Base-by-base conservation (phyloP, 495 filamentous ascomycete species). In the Aspergillus bridgeri region DNA sequence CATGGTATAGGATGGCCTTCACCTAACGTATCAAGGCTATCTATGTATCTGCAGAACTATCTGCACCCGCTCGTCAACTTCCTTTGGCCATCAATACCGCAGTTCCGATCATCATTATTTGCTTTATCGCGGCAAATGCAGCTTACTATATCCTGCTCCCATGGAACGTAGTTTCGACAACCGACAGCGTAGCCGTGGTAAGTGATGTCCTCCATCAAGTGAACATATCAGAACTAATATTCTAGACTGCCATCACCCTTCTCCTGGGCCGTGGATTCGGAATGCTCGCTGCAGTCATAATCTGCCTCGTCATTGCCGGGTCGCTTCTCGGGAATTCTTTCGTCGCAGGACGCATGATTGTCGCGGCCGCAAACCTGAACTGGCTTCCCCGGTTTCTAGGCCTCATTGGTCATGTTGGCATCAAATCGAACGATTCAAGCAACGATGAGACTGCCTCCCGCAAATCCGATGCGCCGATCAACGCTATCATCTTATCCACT, bases 131-230 rank as follows among this genome's bases (percentile, higher is more conserved):
- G 0, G 59, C 58, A 3, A 65, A 65, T 42, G 42, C 62, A 1
- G 59, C 62, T 0, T 65, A 65, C 27, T 65, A 65, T 13, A 59
- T 61, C 18, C 62, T 65, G 3, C 56, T 65, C 7, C 62, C 62
- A 9, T 65, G 62, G 62, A 52, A 61, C 11, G 45, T 65, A 2
- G 56, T 65, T 0, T 57, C 62, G 3, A 65, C 56, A 3, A 65
- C 59, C 7, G 62, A 65, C 29, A 65, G 62, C 17, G 62, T 65
- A 9, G 62, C 62, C 18, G 62, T 65, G 11, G 61, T 64, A 58
- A 7, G 54, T 56, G 6, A n/a, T 7, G 6, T 4, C 18, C 17
- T 15, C 22, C 23, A 17, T 27, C 6, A 11, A 5, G 18, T 11
- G 17, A 3, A 19, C 7, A 1, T 45, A 42, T n/a, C 13, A 24